These are phyloP conservation scores for Chimonanthus praecox DNA, from an alignment of 164 flowering plant species.

Conservation along the genomic window DNA sequence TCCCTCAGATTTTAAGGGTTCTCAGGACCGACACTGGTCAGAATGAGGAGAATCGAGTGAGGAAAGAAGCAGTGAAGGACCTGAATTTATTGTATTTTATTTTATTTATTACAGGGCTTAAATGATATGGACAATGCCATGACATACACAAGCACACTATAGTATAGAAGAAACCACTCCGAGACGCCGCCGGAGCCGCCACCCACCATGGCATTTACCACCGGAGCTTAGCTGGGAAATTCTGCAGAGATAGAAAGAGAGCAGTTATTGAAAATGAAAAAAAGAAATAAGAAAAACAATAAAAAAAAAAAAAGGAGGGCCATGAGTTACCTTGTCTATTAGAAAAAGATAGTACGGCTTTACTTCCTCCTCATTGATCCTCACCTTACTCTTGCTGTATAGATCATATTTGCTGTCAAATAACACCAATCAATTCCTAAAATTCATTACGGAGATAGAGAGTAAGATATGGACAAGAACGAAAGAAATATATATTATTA, in stretches of 20 bases:
- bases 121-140: no score
- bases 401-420: constrained; percentile 39
- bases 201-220: constrained; percentile 17
- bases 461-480: neutral
- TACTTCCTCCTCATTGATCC: constrained; percentile 28
- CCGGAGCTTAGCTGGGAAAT: constrained; percentile 29
- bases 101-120: no score
- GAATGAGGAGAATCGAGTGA: no score
- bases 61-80: no score
- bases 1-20: no score
- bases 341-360: constrained; percentile 38
- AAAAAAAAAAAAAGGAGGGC: neutral
- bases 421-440: neutral
- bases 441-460: neutral
- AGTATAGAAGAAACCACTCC: no score
- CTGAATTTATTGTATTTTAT: no score
- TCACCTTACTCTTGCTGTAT: constrained; percentile 44
- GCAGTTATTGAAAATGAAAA: neutral
- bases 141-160: no score
- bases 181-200: neutral
- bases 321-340: constrained; percentile 26
- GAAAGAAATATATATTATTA: no score
- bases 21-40: no score
- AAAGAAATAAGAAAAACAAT: neutral
- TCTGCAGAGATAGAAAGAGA: constrained; percentile 15